Evolutionary conservation across 2,329 filamentous ascomycete genomes (phyloP).

Genomic region (Fusarium sp.): DNA sequence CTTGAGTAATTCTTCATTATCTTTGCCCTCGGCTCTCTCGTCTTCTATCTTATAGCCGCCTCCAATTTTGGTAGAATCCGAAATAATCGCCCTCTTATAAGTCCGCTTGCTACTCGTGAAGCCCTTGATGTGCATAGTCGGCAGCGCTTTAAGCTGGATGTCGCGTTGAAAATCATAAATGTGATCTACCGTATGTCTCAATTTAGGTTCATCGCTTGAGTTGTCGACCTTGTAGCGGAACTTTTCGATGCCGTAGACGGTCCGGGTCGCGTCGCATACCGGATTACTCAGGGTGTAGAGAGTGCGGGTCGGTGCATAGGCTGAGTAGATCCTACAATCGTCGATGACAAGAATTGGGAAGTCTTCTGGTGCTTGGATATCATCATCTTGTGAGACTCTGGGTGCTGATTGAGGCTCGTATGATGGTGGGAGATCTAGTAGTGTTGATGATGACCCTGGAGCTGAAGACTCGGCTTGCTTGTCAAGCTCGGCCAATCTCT

Average conservation of each 20-base stretch:
- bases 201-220: constrained; percentile 15
- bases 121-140: constrained; percentile 35
- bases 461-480: neutral
- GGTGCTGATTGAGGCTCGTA: constrained; percentile 9
- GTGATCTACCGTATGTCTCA: constrained; percentile 43
- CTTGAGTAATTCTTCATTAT: constrained; percentile 36
- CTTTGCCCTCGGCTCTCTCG: neutral
- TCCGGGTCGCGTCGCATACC: constrained; percentile 31
- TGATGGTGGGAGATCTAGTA: constrained; percentile 6
- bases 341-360: constrained; percentile 40
- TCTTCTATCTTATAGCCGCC: constrained; percentile 37
- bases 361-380: constrained; percentile 13
- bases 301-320: constrained; percentile 23
- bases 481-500: neutral
- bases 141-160: neutral
- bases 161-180: constrained; percentile 47
- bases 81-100: constrained; percentile 35
- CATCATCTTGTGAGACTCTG: neutral
- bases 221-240: constrained; percentile 40
- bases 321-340: constrained; percentile 36
- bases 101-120: constrained; percentile 37
- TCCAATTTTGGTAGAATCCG: constrained; percentile 18
- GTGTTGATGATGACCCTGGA: neutral
- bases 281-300: constrained; percentile 46
- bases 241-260: constrained; percentile 44